phyloP scores from a whole-genome alignment of 257 asterid species.

The Parsonsia alboflavescens region DNA sequence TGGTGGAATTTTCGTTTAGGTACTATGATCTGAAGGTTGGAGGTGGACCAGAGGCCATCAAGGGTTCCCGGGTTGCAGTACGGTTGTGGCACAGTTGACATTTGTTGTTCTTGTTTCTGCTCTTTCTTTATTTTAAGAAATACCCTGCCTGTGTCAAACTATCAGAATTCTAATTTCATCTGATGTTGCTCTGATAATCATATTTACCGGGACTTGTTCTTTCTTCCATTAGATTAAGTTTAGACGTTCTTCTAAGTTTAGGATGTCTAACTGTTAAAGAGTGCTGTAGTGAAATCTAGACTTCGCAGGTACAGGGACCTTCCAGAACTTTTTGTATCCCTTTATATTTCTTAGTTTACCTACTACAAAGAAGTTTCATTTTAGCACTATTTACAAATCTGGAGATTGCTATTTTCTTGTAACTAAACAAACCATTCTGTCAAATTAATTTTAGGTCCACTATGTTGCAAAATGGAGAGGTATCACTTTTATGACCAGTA shows the following conservation, averaged over 20 bases:
- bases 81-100: conserved; percentile 61
- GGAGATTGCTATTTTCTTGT: neutral
- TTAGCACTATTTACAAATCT: neutral
- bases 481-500: conserved; percentile 86
- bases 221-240: conserved; percentile 1
- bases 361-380: neutral
- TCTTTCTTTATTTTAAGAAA: conserved; percentile 18
- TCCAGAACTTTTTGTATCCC: neutral
- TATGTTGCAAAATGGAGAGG: conserved; percentile 97
- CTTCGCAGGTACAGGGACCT: neutral
- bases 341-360: neutral
- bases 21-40: conserved; percentile 93
- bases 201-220: neutral
- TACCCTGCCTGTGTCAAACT: conserved; percentile 1
- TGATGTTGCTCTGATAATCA: neutral
- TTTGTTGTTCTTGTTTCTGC: conserved; percentile 41
- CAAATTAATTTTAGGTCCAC: conserved; percentile 53
- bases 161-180: neutral
- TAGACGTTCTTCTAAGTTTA: neutral
- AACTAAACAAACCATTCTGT: neutral
- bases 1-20: conserved; percentile 38
- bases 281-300: neutral
- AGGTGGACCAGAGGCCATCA: conserved; percentile 71
- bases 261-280: neutral
- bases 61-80: conserved; percentile 99